phyloP scores from a whole-genome alignment of 1,284 basidiomycete genomes.

The Naganishia liquefaciens region DNA sequence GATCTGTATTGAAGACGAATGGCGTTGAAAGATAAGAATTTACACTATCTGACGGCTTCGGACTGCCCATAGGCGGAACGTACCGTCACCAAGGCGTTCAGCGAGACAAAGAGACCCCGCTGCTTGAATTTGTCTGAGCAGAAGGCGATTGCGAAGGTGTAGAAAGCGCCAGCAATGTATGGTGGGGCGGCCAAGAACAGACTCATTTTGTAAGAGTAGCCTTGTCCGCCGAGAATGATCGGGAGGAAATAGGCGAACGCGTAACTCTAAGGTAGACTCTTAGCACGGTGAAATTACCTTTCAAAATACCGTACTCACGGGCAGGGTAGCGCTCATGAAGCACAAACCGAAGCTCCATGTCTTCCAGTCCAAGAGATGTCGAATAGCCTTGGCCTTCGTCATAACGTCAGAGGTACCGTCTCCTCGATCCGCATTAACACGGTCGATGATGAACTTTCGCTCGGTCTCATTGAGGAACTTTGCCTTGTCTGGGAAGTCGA shows the following conservation, averaged over 20 bases:
- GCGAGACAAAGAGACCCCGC: constrained; percentile 49
- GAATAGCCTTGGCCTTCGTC: constrained; percentile 46
- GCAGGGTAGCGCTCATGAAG: constrained; percentile 33
- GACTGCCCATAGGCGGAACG: no score
- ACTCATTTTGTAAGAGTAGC: constrained; percentile 46
- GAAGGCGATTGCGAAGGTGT: constrained; percentile 47
- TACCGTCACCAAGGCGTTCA: constrained; percentile 38
- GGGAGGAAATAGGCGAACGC: constrained; percentile 53
- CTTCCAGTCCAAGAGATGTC: constrained; percentile 52
- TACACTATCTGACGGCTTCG: no score
- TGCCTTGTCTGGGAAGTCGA: constrained; percentile 57
- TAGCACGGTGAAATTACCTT: no score
- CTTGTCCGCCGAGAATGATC: constrained; percentile 52
- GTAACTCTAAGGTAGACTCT: constrained; percentile 31
- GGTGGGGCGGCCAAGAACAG: constrained; percentile 54
- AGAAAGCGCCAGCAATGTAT: constrained; percentile 50
- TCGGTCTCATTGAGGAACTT: constrained; percentile 55
- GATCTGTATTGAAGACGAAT: constrained; percentile 39
- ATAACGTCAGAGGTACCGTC: constrained; percentile 54
- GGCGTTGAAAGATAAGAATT: constrained; percentile 9
- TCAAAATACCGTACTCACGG: constrained; percentile 30
- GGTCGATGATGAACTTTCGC: constrained; percentile 49
- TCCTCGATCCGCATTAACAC: constrained; percentile 56
- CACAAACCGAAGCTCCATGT: constrained; percentile 46
- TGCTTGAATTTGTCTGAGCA: constrained; percentile 49